These are phyloP conservation scores for Entomortierella chlamydospora DNA, from an alignment of 192 early-diverging fungal genomes.

Conservation along the genomic window DNA sequence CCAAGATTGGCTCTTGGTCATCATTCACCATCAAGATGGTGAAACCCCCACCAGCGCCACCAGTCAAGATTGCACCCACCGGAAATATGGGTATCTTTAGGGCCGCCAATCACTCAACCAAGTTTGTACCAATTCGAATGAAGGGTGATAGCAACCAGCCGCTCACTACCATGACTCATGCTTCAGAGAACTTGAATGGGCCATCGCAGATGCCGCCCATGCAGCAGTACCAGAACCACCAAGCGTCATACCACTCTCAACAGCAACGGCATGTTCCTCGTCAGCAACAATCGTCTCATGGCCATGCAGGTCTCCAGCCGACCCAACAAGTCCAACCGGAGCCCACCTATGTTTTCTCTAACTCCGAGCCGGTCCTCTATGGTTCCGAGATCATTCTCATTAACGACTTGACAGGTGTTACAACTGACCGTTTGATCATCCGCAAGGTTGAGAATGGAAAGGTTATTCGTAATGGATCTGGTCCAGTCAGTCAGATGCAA, in stretches of 20 bases:
- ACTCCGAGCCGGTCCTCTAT: conserved; percentile 68
- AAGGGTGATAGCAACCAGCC: conserved; percentile 34
- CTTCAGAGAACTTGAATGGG: too few species aligned
- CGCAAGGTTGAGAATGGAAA: conserved; percentile 84
- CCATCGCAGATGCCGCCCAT: too few species aligned
- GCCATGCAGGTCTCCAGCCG: too few species aligned
- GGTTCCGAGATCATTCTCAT: conserved; percentile 79
- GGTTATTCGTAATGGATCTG: conserved; percentile 70
- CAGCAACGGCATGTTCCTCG: too few species aligned
- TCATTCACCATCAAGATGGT: conserved; percentile 69
- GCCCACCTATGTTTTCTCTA: conserved; percentile 38
- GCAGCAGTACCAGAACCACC: too few species aligned
- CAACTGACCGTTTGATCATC: conserved; percentile 78
- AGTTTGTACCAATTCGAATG: conserved; percentile 56
- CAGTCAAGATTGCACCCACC: conserved; percentile 32
- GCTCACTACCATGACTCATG: conserved; percentile 7
- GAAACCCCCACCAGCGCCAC: conserved; percentile 36
- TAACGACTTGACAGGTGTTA: conserved; percentile 72
- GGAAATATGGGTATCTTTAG: conserved; percentile 38
- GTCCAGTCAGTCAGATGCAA: conserved; percentile 88
- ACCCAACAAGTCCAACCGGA: conserved; percentile 12
- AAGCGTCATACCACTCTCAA: too few species aligned
- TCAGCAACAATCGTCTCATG: too few species aligned
- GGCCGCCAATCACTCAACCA: conserved; percentile 38
- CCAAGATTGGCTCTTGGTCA: conserved; percentile 72